These are phyloP conservation scores for Aegilops longissima DNA, from an alignment of 176 grass and related monocot species.

Conservation along the genomic window DNA sequence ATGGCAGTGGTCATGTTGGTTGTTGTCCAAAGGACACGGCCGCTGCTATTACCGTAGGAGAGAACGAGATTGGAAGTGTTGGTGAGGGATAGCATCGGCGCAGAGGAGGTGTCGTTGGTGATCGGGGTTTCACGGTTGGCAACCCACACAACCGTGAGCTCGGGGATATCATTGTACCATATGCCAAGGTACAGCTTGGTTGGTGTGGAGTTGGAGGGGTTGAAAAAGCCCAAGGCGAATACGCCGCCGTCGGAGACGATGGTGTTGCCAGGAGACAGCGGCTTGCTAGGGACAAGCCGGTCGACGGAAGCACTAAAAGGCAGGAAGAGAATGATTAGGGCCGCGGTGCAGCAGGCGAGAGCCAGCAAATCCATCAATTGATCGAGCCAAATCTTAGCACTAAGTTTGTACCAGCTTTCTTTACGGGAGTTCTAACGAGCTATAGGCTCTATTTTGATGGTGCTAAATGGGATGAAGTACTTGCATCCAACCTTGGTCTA, in stretches of 20 bases:
- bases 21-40: not conserved
- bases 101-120: not conserved
- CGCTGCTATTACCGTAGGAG: not conserved
- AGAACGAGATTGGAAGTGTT: not conserved
- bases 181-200: not conserved
- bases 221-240: conserved; percentile 16
- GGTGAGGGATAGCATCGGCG: not conserved
- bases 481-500: too few species aligned
- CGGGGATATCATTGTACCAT: not conserved
- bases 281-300: not conserved
- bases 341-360: too few species aligned
- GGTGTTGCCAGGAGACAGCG: not conserved
- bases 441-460: too few species aligned
- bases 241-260: not conserved
- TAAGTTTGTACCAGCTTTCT: too few species aligned
- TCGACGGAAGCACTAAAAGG: too few species aligned
- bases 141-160: not conserved
- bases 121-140: not conserved
- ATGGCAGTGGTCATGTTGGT: not conserved
- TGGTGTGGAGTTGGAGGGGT: not conserved
- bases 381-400: too few species aligned
- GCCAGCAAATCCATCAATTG: too few species aligned
- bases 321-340: too few species aligned
- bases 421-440: too few species aligned
- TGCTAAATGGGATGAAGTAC: too few species aligned